These are phyloP conservation scores for Breviolum minutum DNA, from an alignment of 73 alveolate species.

Conservation along the genomic window DNA sequence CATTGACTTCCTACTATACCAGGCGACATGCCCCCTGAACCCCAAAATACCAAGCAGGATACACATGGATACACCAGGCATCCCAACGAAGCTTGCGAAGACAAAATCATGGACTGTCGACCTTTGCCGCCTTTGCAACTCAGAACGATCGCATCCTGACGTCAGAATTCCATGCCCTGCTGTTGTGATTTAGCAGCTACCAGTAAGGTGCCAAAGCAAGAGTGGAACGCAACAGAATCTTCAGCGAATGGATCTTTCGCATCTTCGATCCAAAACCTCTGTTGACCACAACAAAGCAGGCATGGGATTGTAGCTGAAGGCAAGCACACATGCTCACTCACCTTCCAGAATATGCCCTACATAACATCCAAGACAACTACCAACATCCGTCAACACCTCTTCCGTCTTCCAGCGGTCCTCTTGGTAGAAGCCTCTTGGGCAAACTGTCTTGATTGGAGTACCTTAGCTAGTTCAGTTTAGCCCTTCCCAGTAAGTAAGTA, in stretches of 20 bases:
- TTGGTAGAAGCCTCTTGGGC: slow-evolving; percentile 79
- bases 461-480: not conserved
- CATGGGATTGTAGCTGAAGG: no score
- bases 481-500: no score
- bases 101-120: slow-evolving; percentile 80
- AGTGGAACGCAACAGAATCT: not conserved
- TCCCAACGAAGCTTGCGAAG: slow-evolving; percentile 32
- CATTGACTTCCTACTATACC: not conserved
- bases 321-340: no score
- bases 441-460: not conserved
- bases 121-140: slow-evolving; percentile 79
- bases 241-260: not conserved
- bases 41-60: not conserved
- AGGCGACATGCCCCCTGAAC: no score
- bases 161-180: not conserved
- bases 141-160: slow-evolving; percentile 54
- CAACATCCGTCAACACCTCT: no score
- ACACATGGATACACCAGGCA: not conserved
- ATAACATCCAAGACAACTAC: no score
- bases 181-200: not conserved
- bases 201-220: not conserved
- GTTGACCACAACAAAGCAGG: no score
- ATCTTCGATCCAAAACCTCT: no score
- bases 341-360: no score
- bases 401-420: not conserved